Percentiles rank a stretch among this genome's conserved stretches.
phyloP scores from a whole-genome alignment of 225 moss, liverwort and hornwort genomes.

The Asterella californica region DNA sequence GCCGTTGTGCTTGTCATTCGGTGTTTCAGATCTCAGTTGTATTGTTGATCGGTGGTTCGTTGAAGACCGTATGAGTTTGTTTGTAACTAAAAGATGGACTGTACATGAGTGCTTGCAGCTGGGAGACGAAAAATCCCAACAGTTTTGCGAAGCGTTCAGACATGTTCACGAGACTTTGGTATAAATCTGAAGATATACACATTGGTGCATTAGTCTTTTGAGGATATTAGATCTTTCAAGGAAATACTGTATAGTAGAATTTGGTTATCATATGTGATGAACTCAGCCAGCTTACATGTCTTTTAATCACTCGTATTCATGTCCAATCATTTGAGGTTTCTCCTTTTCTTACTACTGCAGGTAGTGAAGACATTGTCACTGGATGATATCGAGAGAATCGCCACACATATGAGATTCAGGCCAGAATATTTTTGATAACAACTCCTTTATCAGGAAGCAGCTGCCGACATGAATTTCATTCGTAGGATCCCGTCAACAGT shows the following conservation, averaged over 20 bases:
- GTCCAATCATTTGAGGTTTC: no score
- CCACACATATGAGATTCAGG: slow-evolving; percentile 5
- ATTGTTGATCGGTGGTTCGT: not conserved
- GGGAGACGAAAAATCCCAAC: slow-evolving; percentile 11
- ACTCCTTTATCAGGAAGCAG: not conserved
- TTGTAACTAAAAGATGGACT: not conserved
- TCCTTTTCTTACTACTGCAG: not conserved
- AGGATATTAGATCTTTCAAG: no score
- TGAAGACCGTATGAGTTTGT: not conserved
- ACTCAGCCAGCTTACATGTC: no score
- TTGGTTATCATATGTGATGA: no score
- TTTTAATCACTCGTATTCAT: no score
- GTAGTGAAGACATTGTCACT: slow-evolving; percentile 15
- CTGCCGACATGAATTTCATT: not conserved
- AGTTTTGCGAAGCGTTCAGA: slow-evolving; percentile 15
- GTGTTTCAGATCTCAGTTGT: not conserved
- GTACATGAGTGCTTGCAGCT: slow-evolving; percentile 11
- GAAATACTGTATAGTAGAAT: no score
- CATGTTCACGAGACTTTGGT: slow-evolving; percentile 18
- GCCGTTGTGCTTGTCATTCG: no score
- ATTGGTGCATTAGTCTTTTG: no score
- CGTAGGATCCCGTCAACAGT: not conserved
- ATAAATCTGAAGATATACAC: not conserved
- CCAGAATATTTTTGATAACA: not conserved
- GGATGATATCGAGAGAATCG: slow-evolving; percentile 26